A percentile compares a stretch with the other conserved stretches of the same genome.
These are phyloP conservation scores for Colletotrichum agaves DNA, from an alignment of 2,329 filamentous ascomycete genomes.

Conservation along the genomic window DNA sequence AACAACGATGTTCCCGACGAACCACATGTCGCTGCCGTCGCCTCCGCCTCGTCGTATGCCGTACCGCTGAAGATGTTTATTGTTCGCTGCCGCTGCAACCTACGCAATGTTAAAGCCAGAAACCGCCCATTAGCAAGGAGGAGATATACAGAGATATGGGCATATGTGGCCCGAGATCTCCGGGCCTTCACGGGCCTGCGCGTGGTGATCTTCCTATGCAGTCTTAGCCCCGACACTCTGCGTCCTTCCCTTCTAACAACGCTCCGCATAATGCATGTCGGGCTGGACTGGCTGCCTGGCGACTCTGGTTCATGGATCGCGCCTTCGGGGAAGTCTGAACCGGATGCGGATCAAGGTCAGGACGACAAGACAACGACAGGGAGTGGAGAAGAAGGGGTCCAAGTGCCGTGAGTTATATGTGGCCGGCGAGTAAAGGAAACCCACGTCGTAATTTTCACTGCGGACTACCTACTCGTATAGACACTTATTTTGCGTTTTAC, in stretches of 20 bases:
- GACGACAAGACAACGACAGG: constrained; percentile 14
- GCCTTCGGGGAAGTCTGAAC: constrained; percentile 22
- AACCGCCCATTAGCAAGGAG: neutral
- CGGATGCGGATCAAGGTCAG: constrained; percentile 19
- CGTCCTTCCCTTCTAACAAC: neutral
- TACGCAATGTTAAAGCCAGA: constrained; percentile 8
- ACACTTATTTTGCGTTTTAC: neutral
- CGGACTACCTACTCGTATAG: constrained; percentile 3
- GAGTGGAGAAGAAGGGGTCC: constrained; percentile 26
- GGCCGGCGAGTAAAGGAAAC: constrained; percentile 1
- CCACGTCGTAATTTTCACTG: constrained; percentile 20
- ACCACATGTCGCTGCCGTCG: neutral
- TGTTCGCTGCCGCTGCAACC: constrained; percentile 12
- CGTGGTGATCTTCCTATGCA: constrained; percentile 5
- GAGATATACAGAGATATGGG: constrained; percentile 3
- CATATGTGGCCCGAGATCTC: constrained; percentile 16
- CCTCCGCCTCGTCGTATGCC: constrained; percentile 2
- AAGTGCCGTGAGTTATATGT: constrained; percentile 27
- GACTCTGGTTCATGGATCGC: constrained; percentile 13
- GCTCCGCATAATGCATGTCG: neutral
- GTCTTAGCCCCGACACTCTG: neutral
- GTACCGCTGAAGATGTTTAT: constrained; percentile 4
- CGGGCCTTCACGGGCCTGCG: neutral
- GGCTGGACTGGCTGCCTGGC: neutral
- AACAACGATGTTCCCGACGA: neutral